Evolutionary conservation across 2,329 filamentous ascomycete genomes (phyloP).

Genomic region (Aspergillus amoenus): DNA sequence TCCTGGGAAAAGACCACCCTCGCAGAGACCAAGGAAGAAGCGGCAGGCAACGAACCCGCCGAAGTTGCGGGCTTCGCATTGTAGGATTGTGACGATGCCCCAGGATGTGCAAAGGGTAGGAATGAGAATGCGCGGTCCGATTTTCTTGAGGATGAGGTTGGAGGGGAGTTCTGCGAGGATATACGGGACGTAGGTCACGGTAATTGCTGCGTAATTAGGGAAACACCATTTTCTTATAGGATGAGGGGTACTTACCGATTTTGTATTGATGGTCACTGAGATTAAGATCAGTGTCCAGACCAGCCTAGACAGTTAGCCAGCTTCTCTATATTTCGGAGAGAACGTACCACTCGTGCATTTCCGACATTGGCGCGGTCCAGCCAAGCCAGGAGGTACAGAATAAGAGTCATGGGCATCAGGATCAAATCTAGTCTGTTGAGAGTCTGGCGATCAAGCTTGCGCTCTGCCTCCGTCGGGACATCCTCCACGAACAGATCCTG

Average conservation of each 20-base stretch:
- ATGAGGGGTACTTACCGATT: neutral
- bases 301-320: slow-evolving; percentile 5
- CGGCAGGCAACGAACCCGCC: slow-evolving; percentile 49
- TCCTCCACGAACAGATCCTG: slow-evolving; percentile 10
- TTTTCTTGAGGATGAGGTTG: slow-evolving; percentile 17
- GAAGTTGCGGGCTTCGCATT: slow-evolving; percentile 16
- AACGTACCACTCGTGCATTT: slow-evolving; percentile 16
- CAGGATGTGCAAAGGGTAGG: slow-evolving; percentile 37
- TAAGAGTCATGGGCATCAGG: slow-evolving; percentile 18
- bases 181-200: slow-evolving; percentile 19
- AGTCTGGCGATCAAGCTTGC: slow-evolving; percentile 11
- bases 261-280: slow-evolving; percentile 15
- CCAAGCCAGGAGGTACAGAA: slow-evolving; percentile 19
- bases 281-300: slow-evolving; percentile 15
- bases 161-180: slow-evolving; percentile 18
- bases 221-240: neutral
- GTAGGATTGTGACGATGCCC: slow-evolving; percentile 42
- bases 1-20: slow-evolving; percentile 58
- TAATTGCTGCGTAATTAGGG: slow-evolving; percentile 9
- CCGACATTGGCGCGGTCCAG: slow-evolving; percentile 19
- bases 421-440: slow-evolving; percentile 12
- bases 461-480: slow-evolving; percentile 12
- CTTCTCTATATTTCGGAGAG: no score
- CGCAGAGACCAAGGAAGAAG: slow-evolving; percentile 60
- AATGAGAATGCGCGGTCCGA: slow-evolving; percentile 31